phyloP scores from a whole-genome alignment of 2,329 filamentous ascomycete species.

The Xylaria sp. region DNA sequence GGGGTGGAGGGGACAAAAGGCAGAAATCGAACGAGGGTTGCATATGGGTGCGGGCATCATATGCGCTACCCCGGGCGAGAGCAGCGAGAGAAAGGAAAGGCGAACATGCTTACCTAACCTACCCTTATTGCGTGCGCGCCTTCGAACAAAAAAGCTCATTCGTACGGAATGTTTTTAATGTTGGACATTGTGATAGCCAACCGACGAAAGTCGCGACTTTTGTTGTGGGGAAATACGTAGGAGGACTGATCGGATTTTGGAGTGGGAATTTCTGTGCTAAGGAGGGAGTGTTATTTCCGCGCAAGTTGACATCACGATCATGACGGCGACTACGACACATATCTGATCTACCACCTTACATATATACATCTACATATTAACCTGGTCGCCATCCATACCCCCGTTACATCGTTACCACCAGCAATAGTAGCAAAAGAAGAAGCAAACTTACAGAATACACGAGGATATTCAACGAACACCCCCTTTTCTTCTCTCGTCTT shows the following conservation, averaged over 20 bases:
- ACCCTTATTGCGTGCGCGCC: slow-evolving; percentile 7
- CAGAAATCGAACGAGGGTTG: slow-evolving; percentile 18
- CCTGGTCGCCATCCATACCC: too few relatives aligned
- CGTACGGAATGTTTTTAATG: background rate
- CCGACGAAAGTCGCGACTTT: background rate
- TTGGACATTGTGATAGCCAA: slow-evolving; percentile 16
- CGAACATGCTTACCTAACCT: background rate
- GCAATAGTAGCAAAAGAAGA: too few relatives aligned
- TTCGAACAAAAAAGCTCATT: slow-evolving; percentile 4
- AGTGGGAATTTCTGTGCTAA: too few relatives aligned
- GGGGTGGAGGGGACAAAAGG: background rate
- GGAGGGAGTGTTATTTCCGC: background rate
- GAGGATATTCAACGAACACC: background rate
- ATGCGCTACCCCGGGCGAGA: slow-evolving; percentile 10
- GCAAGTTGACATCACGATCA: background rate
- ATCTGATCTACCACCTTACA: background rate
- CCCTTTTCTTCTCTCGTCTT: background rate
- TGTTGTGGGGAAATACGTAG: background rate
- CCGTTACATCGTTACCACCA: too few relatives aligned
- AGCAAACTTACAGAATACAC: background rate
- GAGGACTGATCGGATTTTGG: background rate
- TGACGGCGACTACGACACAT: background rate
- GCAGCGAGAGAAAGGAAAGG: background rate
- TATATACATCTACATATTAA: too few relatives aligned
- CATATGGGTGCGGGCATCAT: slow-evolving; percentile 14